Evolutionary conservation across 2,329 filamentous ascomycete genomes (phyloP).

Genomic region (Beauveria pseudobassiana): DNA sequence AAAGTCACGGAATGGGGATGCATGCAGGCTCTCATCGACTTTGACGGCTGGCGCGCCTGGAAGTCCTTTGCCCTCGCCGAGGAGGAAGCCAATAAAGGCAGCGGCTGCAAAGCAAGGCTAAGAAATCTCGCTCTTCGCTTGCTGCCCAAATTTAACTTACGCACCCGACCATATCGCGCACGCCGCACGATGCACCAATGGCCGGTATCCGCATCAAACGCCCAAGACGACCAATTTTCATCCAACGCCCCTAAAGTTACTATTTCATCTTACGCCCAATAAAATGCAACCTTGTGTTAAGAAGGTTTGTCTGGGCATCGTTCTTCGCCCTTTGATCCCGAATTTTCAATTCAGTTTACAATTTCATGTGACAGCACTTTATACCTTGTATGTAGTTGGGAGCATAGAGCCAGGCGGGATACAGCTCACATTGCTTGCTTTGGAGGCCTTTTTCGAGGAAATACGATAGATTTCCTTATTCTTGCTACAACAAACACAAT

Average conservation of each 20-base stretch:
- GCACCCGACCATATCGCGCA: background rate
- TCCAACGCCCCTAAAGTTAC: too few relatives aligned
- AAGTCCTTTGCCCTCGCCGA: constrained; percentile 64
- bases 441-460: too few relatives aligned
- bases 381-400: constrained; percentile 1
- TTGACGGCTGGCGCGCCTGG: constrained; percentile 96
- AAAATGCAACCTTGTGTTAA: background rate
- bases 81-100: constrained; percentile 33
- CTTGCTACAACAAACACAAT: background rate
- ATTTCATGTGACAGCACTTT: background rate
- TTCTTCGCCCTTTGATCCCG: background rate
- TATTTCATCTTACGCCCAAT: background rate
- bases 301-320: background rate
- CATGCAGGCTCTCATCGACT: constrained; percentile 98
- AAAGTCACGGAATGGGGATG: constrained; percentile 99
- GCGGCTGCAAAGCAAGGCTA: constrained; percentile 32
- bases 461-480: background rate
- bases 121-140: constrained; percentile 37
- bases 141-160: constrained; percentile 18
- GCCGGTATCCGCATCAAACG: too few relatives aligned
- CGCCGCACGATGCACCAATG: background rate
- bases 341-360: background rate
- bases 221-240: too few relatives aligned
- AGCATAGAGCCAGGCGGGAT: background rate
- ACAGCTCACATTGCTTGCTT: background rate